phyloP scores from a whole-genome alignment of 139 green algal genomes.

The Asterochloris erici region DNA sequence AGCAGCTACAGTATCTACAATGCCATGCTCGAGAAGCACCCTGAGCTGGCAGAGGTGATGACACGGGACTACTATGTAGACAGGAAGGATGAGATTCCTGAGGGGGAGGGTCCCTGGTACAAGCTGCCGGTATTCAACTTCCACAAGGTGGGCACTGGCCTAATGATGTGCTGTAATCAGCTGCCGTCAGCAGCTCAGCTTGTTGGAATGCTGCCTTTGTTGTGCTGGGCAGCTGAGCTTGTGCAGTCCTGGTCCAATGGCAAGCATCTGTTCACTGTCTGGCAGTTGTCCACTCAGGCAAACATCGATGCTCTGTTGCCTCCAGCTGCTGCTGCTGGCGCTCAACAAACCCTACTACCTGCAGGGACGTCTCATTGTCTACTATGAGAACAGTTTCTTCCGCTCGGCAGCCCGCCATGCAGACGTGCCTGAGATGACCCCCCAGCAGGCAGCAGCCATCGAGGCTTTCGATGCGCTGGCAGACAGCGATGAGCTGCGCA shows the following conservation, averaged over 20 bases:
- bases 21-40: constrained; percentile 33
- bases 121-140: constrained; percentile 53
- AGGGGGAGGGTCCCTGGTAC: constrained; percentile 45
- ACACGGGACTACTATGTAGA: constrained; percentile 43
- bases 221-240: neutral
- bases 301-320: neutral
- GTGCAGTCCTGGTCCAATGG: neutral
- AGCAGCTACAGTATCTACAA: constrained; percentile 46
- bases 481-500: constrained; percentile 37
- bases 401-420: constrained; percentile 23
- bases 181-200: neutral
- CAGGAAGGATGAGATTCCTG: constrained; percentile 55
- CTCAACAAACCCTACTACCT: neutral
- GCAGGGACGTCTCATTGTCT: constrained; percentile 5
- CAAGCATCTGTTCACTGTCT: neutral
- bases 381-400: constrained; percentile 20
- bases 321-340: neutral
- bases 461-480: constrained; percentile 34
- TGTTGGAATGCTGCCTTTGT: neutral
- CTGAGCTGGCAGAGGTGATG: constrained; percentile 27
- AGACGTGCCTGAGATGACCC: constrained; percentile 38
- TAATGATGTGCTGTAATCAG: neutral
- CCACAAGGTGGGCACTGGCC: constrained; percentile 29
- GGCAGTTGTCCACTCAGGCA: neutral
- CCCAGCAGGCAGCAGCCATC: constrained; percentile 32